Evolutionary conservation across 2,329 filamentous ascomycete species (phyloP).

Genomic region (Mollisia scopiformis): DNA sequence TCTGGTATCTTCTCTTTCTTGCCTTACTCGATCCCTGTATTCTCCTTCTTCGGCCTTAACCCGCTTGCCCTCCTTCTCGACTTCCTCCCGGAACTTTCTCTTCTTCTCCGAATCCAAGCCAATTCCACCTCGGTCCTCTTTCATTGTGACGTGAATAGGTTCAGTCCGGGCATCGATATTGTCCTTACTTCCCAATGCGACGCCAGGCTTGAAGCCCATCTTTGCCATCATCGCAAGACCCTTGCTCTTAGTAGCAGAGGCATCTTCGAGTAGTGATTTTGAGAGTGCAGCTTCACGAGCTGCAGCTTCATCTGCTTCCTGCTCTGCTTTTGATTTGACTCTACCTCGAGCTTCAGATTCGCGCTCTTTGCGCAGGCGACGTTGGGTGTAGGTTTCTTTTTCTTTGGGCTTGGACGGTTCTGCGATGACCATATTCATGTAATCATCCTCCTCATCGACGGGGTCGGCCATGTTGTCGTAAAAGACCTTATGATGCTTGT

Average conservation of each 20-base stretch:
- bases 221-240: conserved; percentile 96
- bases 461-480: conserved; percentile 28
- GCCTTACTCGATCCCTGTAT: conserved; percentile 72
- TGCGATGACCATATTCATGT: conserved; percentile 93
- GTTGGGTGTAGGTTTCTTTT: conserved; percentile 66
- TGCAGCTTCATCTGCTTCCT: conserved; percentile 71
- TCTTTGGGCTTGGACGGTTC: conserved; percentile 55
- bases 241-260: conserved; percentile 68
- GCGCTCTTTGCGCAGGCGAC: conserved; percentile 44
- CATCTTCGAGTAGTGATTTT: conserved; percentile 68
- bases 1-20: conserved; percentile 70
- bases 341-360: conserved; percentile 70
- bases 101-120: conserved; percentile 85
- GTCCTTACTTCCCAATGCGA: conserved; percentile 68
- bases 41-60: conserved; percentile 67
- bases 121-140: conserved; percentile 81
- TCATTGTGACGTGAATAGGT: conserved; percentile 76
- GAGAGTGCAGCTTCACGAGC: conserved; percentile 77
- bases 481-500: background rate
- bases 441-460: conserved; percentile 84
- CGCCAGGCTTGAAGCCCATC: conserved; percentile 84
- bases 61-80: conserved; percentile 60
- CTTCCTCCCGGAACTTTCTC: conserved; percentile 69
- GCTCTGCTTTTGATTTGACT: conserved; percentile 81
- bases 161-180: conserved; percentile 54